These are phyloP conservation scores for Ceratobasidium sp. DNA, from an alignment of 1,284 basidiomycete species.

Conservation along the genomic window DNA sequence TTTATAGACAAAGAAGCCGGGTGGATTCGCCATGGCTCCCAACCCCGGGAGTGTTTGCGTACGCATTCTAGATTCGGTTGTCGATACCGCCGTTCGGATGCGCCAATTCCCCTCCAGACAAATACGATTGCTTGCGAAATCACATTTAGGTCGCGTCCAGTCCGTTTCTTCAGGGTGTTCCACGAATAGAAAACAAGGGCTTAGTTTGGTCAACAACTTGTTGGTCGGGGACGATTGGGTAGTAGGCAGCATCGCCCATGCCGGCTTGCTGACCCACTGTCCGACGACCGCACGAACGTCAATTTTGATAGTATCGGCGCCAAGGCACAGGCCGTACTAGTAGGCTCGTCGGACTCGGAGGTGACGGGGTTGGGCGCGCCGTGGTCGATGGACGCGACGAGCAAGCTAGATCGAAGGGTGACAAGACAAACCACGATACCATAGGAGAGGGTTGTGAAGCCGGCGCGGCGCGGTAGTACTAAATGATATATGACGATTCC, in stretches of 20 bases:
- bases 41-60: too few relatives aligned
- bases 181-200: slow-evolving; percentile 61
- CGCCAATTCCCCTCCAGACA: neutral
- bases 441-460: slow-evolving; percentile 67
- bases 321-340: too few relatives aligned
- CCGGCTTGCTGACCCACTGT: slow-evolving; percentile 55
- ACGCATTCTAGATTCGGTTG: too few relatives aligned
- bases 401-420: slow-evolving; percentile 62
- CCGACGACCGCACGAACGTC: slow-evolving; percentile 66
- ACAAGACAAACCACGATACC: slow-evolving; percentile 64
- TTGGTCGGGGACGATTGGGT: slow-evolving; percentile 63
- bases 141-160: slow-evolving; percentile 53
- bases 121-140: too few relatives aligned
- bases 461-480: slow-evolving; percentile 60
- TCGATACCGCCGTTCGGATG: slow-evolving; percentile 62
- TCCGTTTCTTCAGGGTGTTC: slow-evolving; percentile 60
- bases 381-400: slow-evolving; percentile 63
- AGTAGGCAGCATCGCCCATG: slow-evolving; percentile 69
- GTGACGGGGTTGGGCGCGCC: too few relatives aligned
- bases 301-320: slow-evolving; percentile 50
- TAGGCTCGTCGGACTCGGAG: too few relatives aligned
- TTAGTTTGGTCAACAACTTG: slow-evolving; percentile 64
- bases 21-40: too few relatives aligned
- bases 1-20: too few relatives aligned
- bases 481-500: slow-evolving; percentile 7